Evolutionary conservation across 2,329 filamentous ascomycete genomes (phyloP), one percentile per base, ranked within the genome.

Genomic region (Beauveria sp.): DNA sequence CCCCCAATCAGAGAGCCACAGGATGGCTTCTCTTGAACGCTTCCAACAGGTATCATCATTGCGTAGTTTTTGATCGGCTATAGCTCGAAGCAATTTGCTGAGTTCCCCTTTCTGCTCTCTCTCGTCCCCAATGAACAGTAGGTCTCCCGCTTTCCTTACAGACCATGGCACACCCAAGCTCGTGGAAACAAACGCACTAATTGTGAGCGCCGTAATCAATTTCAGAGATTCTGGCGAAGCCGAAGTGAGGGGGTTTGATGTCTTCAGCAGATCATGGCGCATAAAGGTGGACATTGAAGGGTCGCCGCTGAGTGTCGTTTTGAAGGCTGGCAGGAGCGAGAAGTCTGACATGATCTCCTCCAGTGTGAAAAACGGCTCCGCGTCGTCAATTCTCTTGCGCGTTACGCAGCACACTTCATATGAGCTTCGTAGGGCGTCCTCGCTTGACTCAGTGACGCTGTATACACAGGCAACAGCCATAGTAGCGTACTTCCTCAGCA

Each of bases 1-100:
- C 40, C 86, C 86, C 89, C 89, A 92, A 67, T 82, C 81, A 69
- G 86, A 84, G 34, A 93, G 77, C 90, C 90, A 93, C 4, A 91
- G 70, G 9, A 92, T 72, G 66, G 87, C 85, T 47, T 81, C 81
- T 61, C 89, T 80, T 14, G 83, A 80, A 58, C 76, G 78, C 28
- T 79, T 75, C 87, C 87, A 90, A 63, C 83, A 84, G 40, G 79
- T 79, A 62, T 90, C 86, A 58, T 90, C 85, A 41, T 79, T 80
- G 63, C 81, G 84, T 2, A 81, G 75, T 14, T 77, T 77, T 59
- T 78, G 79, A 53, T 72, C 74, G 55, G 76, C 70, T 24, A 87
- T 68, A 2, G 75, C 73, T 63, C 82, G 80, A 57, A 91, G 75
- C n/a, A 88, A 75, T 64, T 81, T 85, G 20, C 78, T 71, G 5